Evolutionary conservation across 2,329 filamentous ascomycete genomes (phyloP).

Genomic region (Penicillium sp.): DNA sequence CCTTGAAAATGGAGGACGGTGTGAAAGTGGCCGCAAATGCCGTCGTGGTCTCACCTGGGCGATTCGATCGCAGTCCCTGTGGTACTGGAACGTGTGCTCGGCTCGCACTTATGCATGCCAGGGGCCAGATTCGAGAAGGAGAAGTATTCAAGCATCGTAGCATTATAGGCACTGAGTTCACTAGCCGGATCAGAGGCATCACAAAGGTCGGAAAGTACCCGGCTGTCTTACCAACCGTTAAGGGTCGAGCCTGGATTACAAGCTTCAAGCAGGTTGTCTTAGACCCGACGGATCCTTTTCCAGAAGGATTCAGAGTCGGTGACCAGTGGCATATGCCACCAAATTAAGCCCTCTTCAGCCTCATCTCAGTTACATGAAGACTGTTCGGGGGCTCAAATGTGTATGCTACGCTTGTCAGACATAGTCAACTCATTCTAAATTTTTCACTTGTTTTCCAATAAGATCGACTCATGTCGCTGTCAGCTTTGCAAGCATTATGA

Average conservation of each 20-base stretch:
- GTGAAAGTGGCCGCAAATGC: constrained; percentile 44
- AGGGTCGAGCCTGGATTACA: constrained; percentile 53
- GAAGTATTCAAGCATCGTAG: constrained; percentile 47
- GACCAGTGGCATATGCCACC: constrained; percentile 33
- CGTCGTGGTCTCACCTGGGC: constrained; percentile 51
- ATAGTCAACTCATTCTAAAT: not conserved
- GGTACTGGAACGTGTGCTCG: constrained; percentile 52
- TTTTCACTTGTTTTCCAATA: not conserved
- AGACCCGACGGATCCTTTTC: constrained; percentile 52
- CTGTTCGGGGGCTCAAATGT: not conserved
- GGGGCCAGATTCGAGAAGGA: constrained; percentile 42
- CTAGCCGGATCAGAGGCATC: constrained; percentile 42
- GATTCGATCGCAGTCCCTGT: constrained; percentile 54
- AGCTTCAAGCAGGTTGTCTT: constrained; percentile 50
- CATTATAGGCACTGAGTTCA: constrained; percentile 51
- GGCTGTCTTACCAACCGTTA: constrained; percentile 48
- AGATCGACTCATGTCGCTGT: not conserved
- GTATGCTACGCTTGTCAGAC: not conserved
- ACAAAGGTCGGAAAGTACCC: constrained; percentile 46
- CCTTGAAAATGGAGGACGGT: constrained; percentile 28
- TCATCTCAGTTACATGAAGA: not conserved
- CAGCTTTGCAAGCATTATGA: not conserved
- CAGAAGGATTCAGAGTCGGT: constrained; percentile 46
- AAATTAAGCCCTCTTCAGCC: constrained; percentile 3
- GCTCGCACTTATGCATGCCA: constrained; percentile 50